Conservation (phyloP, 192 early-diverging fungal genomes). For the Coemansia sp. region DNA sequence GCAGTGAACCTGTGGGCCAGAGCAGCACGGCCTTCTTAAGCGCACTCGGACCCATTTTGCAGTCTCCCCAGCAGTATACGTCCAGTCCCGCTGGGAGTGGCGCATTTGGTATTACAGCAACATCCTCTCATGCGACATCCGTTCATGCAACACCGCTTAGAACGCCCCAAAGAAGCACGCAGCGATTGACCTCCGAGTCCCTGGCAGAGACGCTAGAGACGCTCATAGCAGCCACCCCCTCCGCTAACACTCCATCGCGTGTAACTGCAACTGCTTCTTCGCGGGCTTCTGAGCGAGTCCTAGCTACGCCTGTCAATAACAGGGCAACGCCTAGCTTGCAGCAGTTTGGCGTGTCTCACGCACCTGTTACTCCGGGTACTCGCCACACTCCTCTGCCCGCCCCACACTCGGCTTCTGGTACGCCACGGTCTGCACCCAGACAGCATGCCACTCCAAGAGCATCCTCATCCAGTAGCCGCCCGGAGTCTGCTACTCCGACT, state of each 20-base stretch:
- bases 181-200: neutral
- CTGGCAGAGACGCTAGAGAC: conserved; percentile 1
- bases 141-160: neutral
- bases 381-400: neutral
- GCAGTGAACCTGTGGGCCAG: neutral
- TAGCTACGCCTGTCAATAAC: neutral
- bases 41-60: neutral
- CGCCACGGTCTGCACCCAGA: neutral
- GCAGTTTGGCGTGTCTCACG: neutral
- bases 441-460: neutral
- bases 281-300: neutral
- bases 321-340: neutral
- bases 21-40: neutral
- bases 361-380: neutral
- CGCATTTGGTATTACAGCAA: neutral
- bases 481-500: neutral
- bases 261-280: conserved; percentile 2
- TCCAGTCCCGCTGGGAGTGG: neutral
- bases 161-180: neutral
- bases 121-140: neutral
- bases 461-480: neutral
- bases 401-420: neutral
- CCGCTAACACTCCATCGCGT: neutral
- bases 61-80: neutral
- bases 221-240: conserved; percentile 3